Evolutionary conservation across 805 yeast genomes (phyloP).

Genomic region (Nakazawaea laoshanensis): DNA sequence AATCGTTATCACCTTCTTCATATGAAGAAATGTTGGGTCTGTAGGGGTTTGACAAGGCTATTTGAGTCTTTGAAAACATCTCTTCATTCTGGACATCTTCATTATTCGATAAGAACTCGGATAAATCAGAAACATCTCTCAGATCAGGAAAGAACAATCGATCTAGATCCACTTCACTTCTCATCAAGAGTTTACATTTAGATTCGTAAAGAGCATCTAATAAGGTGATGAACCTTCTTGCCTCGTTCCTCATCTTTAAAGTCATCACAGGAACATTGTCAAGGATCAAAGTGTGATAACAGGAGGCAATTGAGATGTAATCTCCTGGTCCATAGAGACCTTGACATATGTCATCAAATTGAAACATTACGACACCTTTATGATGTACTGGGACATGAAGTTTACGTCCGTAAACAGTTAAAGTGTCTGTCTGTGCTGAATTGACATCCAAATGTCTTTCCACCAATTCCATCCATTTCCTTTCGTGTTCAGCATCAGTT

Average conservation of each 20-base stretch:
- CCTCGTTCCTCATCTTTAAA: constrained; percentile 53
- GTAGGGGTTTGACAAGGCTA: constrained; percentile 55
- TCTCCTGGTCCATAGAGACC: constrained; percentile 59
- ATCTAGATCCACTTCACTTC: constrained; percentile 41
- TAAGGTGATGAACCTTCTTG: constrained; percentile 56
- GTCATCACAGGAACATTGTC: constrained; percentile 56
- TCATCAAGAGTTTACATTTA: constrained; percentile 48
- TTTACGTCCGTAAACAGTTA: constrained; percentile 50
- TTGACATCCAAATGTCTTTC: constrained; percentile 11
- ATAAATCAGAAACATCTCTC: constrained; percentile 10
- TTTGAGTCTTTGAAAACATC: constrained; percentile 56
- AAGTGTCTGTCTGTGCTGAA: constrained; percentile 14
- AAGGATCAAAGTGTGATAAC: constrained; percentile 45
- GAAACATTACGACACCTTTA: constrained; percentile 36
- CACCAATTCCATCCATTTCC: constrained; percentile 28
- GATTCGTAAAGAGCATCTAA: constrained; percentile 66
- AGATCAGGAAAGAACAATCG: constrained; percentile 56
- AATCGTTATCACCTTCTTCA: constrained; percentile 35
- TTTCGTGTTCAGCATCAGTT: constrained; percentile 18
- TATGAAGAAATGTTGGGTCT: constrained; percentile 63
- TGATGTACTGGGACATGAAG: constrained; percentile 35
- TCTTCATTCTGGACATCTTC: constrained; percentile 52
- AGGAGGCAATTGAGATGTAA: constrained; percentile 58
- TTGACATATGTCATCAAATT: constrained; percentile 45
- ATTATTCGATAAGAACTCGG: constrained; percentile 14